A percentile compares a stretch with the other conserved stretches of the same genome.
phyloP scores from a whole-genome alignment of 2,329 filamentous ascomycete species.

The Pyrenochaeta sp. region DNA sequence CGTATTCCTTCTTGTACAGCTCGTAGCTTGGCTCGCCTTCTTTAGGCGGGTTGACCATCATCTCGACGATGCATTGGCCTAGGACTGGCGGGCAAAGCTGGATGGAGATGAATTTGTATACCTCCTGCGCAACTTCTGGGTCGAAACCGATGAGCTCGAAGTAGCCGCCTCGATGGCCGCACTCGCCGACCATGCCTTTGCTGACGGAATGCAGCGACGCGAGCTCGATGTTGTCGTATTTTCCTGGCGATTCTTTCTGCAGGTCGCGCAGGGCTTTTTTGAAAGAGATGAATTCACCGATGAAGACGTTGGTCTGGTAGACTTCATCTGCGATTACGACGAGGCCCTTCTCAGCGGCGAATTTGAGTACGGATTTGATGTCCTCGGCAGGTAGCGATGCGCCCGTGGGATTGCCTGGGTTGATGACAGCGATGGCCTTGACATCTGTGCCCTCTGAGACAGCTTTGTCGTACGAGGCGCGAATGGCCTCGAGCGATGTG shows the following conservation, averaged over 20 bases:
- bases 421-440: constrained; percentile 94
- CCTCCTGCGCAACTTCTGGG: constrained; percentile 82
- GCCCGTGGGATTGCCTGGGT: constrained; percentile 97
- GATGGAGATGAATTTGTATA: constrained; percentile 99
- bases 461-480: constrained; percentile 75
- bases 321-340: constrained; percentile 96
- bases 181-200: constrained; percentile 99
- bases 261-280: constrained; percentile 85
- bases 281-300: constrained; percentile 94
- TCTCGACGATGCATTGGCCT: constrained; percentile 93
- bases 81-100: constrained; percentile 95
- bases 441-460: constrained; percentile 82
- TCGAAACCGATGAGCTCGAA: constrained; percentile 96
- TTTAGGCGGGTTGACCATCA: constrained; percentile 96
- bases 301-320: constrained; percentile 98
- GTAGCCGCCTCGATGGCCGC: constrained; percentile 95
- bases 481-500: constrained; percentile 83
- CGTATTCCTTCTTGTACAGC: constrained; percentile 86
- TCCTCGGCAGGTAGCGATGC: constrained; percentile 82
- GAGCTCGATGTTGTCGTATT: constrained; percentile 86
- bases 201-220: constrained; percentile 92
- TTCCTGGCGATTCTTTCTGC: constrained; percentile 72
- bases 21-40: constrained; percentile 83
- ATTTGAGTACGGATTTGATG: constrained; percentile 83
- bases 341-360: constrained; percentile 83